These are phyloP conservation scores for Fusarium tuaranense DNA, from an alignment of 2,329 filamentous ascomycete species.

Conservation along the genomic window DNA sequence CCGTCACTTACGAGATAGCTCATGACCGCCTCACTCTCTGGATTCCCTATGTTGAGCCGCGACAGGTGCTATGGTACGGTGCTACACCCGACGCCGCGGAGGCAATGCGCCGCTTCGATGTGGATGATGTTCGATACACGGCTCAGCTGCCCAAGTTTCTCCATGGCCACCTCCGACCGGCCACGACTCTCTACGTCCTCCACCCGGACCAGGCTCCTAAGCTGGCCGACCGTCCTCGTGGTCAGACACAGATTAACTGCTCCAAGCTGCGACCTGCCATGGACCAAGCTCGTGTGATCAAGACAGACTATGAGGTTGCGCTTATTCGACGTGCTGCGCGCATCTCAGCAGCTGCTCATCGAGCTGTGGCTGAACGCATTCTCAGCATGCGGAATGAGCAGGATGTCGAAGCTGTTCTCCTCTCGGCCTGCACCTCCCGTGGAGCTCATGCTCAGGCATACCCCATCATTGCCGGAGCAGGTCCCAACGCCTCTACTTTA, in stretches of 20 bases:
- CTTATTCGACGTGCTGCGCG: conserved; percentile 85
- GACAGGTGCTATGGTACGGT: conserved; percentile 73
- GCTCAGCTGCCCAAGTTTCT: conserved; percentile 64
- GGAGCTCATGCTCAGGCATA: conserved; percentile 87
- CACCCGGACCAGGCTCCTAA: conserved; percentile 58
- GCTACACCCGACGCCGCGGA: conserved; percentile 70
- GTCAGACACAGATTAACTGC: conserved; percentile 58
- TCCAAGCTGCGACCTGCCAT: conserved; percentile 75
- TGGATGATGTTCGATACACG: conserved; percentile 76
- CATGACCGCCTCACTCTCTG: conserved; percentile 76
- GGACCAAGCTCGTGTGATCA: conserved; percentile 83
- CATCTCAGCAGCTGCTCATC: conserved; percentile 83
- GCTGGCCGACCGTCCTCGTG: conserved; percentile 53
- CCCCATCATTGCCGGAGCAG: conserved; percentile 87
- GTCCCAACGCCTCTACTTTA: conserved; percentile 83
- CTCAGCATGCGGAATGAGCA: conserved; percentile 78
- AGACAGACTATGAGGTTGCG: conserved; percentile 86
- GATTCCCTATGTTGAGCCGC: conserved; percentile 76
- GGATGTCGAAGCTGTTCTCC: conserved; percentile 84
- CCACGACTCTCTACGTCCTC: conserved; percentile 58
- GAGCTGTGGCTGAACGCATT: conserved; percentile 75
- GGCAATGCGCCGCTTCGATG: conserved; percentile 71
- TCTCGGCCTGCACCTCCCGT: conserved; percentile 76
- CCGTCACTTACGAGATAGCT: conserved; percentile 68
- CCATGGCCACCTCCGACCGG: conserved; percentile 53